phyloP scores from a whole-genome alignment of 2,329 filamentous ascomycete genomes.

The Epichloe scottii region DNA sequence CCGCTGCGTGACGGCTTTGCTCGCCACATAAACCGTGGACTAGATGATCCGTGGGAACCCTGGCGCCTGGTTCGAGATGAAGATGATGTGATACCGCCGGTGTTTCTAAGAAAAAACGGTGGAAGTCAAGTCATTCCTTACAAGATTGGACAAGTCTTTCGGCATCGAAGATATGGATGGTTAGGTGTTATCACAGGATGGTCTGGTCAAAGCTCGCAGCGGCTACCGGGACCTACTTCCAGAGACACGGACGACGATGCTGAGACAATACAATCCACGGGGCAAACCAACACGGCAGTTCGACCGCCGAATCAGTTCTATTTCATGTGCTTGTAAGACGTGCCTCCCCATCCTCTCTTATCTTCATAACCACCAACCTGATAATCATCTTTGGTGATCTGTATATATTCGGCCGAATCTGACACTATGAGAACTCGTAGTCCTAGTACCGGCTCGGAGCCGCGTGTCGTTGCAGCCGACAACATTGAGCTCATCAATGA shows the following conservation, averaged over 20 bases:
- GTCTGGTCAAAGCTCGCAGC: slow-evolving; percentile 39
- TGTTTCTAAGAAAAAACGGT: slow-evolving; percentile 18
- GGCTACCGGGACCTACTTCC: slow-evolving; percentile 15
- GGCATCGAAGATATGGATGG: slow-evolving; percentile 69
- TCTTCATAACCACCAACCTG: neutral
- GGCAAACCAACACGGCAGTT: slow-evolving; percentile 6
- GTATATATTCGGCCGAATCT: neutral
- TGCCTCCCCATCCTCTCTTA: neutral
- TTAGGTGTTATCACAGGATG: slow-evolving; percentile 80
- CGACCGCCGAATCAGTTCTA: slow-evolving; percentile 46
- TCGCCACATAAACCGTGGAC: slow-evolving; percentile 13
- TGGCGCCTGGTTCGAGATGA: slow-evolving; percentile 27
- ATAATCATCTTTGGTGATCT: neutral
- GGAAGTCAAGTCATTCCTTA: slow-evolving; percentile 28
- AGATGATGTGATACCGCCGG: slow-evolving; percentile 28
- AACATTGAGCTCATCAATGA: slow-evolving; percentile 57
- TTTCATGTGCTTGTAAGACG: slow-evolving; percentile 63
- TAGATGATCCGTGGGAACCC: slow-evolving; percentile 19
- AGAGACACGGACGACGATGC: slow-evolving; percentile 15
- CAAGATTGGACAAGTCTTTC: slow-evolving; percentile 72
- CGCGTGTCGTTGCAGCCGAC: slow-evolving; percentile 45
- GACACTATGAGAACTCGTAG: slow-evolving; percentile 9
- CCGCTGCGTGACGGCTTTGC: slow-evolving; percentile 16
- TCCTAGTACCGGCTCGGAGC: slow-evolving; percentile 21
- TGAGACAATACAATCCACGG: slow-evolving; percentile 14